A percentile compares a stretch with the other conserved stretches of the same genome.
These are phyloP conservation scores for Eimeria mitis DNA, from an alignment of 169 alveolate genomes.

Conservation along the genomic window DNA sequence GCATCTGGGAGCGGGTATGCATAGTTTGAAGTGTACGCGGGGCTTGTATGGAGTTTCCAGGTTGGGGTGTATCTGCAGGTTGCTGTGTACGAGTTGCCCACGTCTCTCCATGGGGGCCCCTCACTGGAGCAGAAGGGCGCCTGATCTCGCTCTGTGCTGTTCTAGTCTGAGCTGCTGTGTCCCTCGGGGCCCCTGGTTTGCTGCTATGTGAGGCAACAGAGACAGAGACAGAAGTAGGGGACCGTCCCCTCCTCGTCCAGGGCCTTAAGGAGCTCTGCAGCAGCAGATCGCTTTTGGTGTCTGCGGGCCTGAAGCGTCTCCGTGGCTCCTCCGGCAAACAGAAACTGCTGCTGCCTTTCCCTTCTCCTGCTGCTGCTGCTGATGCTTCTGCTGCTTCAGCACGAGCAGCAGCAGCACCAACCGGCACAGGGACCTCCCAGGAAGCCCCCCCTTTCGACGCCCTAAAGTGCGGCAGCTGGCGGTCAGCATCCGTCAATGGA, in stretches of 20 bases:
- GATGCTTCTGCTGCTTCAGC: neutral
- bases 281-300: slow-evolving; percentile 35
- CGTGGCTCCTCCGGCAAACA: slow-evolving; percentile 56
- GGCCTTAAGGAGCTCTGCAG: slow-evolving; percentile 40
- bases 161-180: neutral
- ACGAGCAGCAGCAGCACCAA: neutral
- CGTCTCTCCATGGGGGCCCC: neutral
- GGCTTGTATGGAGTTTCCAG: neutral
- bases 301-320: slow-evolving; percentile 9
- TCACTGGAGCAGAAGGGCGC: neutral
- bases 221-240: slow-evolving; percentile 5
- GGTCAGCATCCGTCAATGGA: slow-evolving; percentile 3
- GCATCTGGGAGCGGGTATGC: neutral
- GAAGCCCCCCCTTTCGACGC: slow-evolving; percentile 49
- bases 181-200: neutral
- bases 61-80: neutral
- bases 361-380: neutral
- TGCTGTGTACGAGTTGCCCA: neutral
- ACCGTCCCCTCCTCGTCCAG: slow-evolving; percentile 37
- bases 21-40: neutral
- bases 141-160: neutral
- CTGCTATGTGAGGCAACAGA: neutral
- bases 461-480: slow-evolving; percentile 21
- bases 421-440: slow-evolving; percentile 41
- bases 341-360: neutral